phyloP scores from a whole-genome alignment of 2,329 filamentous ascomycete species.

The Ophidiomyces ophidiicola region DNA sequence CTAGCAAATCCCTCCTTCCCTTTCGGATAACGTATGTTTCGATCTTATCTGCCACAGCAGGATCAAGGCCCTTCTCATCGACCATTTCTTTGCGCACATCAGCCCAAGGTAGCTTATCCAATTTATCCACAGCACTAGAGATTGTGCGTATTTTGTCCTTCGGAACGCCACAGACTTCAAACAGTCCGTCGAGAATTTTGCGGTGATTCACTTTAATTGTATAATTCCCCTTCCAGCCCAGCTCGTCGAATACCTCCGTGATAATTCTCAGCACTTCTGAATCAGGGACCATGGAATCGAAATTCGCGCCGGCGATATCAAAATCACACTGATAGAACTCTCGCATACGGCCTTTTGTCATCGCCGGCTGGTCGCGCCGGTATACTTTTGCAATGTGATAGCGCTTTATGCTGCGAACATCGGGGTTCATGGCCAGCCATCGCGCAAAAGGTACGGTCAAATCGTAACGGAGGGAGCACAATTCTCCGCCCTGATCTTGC shows the following conservation, averaged over 20 bases:
- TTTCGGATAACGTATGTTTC: conserved; percentile 71
- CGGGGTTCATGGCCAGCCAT: conserved; percentile 83
- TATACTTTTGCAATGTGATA: conserved; percentile 95
- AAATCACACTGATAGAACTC: conserved; percentile 98
- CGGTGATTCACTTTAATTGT: conserved; percentile 93
- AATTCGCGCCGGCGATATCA: conserved; percentile 69
- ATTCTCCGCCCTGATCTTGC: conserved; percentile 74
- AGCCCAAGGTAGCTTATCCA: conserved; percentile 83
- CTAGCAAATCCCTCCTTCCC: conserved; percentile 61
- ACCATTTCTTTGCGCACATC: conserved; percentile 90
- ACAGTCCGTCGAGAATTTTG: conserved; percentile 85
- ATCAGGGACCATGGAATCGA: conserved; percentile 85
- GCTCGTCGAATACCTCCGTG: conserved; percentile 69
- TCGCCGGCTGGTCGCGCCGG: conserved; percentile 66
- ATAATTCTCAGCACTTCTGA: conserved; percentile 78
- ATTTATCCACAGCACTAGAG: conserved; percentile 86
- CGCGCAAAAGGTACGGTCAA: conserved; percentile 82
- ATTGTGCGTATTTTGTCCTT: conserved; percentile 77
- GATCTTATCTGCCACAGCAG: conserved; percentile 71
- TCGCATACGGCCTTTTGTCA: conserved; percentile 84
- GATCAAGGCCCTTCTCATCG: conserved; percentile 71
- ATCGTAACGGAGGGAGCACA: conserved; percentile 75
- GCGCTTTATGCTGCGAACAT: conserved; percentile 72
- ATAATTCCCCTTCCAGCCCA: conserved; percentile 62
- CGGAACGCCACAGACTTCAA: conserved; percentile 81